A percentile compares a stretch with the other conserved stretches of the same genome.
Conservation (phyloP, 2,329 filamentous ascomycete species). For the Rhytidhysteron rufulum region DNA sequence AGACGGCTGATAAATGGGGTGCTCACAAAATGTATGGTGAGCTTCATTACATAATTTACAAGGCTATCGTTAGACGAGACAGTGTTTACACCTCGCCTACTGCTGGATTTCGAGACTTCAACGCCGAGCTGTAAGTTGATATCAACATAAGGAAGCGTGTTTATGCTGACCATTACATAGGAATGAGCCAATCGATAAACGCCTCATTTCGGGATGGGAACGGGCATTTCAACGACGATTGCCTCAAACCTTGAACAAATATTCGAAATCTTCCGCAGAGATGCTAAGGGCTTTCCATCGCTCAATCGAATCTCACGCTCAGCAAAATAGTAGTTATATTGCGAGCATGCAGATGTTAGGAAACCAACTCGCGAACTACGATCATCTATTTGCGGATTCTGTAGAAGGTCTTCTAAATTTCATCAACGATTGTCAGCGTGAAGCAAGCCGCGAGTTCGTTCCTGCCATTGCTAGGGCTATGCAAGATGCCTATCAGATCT, state of each 20-base stretch:
- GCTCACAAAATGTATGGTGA: slow-evolving; percentile 42
- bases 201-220: slow-evolving; percentile 43
- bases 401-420: slow-evolving; percentile 24
- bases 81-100: slow-evolving; percentile 42
- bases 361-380: slow-evolving; percentile 41
- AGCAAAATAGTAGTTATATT: slow-evolving; percentile 36
- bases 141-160: background rate
- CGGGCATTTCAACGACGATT: slow-evolving; percentile 41
- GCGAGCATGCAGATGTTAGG: slow-evolving; percentile 39
- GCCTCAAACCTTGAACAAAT: slow-evolving; percentile 38
- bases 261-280: slow-evolving; percentile 27
- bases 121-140: slow-evolving; percentile 30
- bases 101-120: slow-evolving; percentile 40
- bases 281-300: slow-evolving; percentile 41
- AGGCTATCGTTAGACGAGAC: slow-evolving; percentile 51
- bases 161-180: slow-evolving; percentile 9
- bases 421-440: slow-evolving; percentile 47
- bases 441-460: slow-evolving; percentile 53
- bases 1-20: slow-evolving; percentile 34
- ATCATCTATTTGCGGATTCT: slow-evolving; percentile 39
- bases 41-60: slow-evolving; percentile 52
- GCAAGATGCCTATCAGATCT: slow-evolving; percentile 44
- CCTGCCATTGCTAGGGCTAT: slow-evolving; percentile 48
- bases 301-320: slow-evolving; percentile 38
- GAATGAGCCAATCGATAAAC: slow-evolving; percentile 36